Evolutionary conservation across 2,329 filamentous ascomycete species (phyloP).

Genomic region (Fusarium papillatum): DNA sequence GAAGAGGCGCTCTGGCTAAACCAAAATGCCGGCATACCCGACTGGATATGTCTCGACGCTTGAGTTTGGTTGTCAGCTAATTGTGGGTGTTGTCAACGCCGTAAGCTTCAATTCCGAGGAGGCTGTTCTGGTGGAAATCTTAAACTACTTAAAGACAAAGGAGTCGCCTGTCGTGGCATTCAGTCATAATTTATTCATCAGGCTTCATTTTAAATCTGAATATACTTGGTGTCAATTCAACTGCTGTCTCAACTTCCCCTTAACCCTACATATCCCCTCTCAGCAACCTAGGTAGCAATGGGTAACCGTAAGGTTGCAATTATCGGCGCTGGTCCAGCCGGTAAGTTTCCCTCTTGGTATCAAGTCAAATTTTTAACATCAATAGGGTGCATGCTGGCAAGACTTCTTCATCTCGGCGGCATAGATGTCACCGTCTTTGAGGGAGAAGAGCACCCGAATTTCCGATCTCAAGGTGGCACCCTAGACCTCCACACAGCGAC

Average conservation of each 20-base stretch:
- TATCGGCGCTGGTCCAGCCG: constrained; percentile 46
- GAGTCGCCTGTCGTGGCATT: not conserved
- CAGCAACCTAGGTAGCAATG: constrained; percentile 20
- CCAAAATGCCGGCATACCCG: constrained; percentile 24
- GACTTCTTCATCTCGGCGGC: constrained; percentile 61
- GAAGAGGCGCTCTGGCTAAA: constrained; percentile 24
- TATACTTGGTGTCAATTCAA: not conserved
- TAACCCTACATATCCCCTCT: not conserved
- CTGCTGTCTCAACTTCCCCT: not conserved
- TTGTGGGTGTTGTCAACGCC: not conserved
- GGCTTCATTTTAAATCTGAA: not conserved
- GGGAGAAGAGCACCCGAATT: constrained; percentile 57
- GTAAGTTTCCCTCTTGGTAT: constrained; percentile 22
- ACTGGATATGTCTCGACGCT: constrained; percentile 11
- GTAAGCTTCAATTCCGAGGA: constrained; percentile 3
- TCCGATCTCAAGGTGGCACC: constrained; percentile 64
- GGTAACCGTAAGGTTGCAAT: constrained; percentile 42
- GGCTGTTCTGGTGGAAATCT: not conserved
- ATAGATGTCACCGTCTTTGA: constrained; percentile 65
- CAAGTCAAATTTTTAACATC: constrained; percentile 11
- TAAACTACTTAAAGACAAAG: constrained; percentile 20
- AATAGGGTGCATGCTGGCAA: constrained; percentile 52
- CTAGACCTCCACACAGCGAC: constrained; percentile 67
- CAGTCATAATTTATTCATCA: not conserved
- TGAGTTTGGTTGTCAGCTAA: constrained; percentile 18